phyloP scores from a whole-genome alignment of 2,329 filamentous ascomycete species.

The Exophiala phaeomuriformis region DNA sequence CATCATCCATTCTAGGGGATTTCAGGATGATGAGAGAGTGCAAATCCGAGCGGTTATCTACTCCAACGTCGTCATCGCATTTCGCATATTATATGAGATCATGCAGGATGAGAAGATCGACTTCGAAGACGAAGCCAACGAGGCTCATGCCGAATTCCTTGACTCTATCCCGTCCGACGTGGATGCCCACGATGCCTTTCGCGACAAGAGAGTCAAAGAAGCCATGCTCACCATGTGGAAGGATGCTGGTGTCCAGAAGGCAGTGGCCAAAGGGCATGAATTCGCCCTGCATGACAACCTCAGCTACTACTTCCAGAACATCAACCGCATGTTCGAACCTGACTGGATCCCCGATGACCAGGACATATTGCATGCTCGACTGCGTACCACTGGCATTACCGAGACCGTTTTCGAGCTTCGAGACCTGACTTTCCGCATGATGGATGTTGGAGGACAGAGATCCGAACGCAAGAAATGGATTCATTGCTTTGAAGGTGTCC shows the following conservation, averaged over 20 bases:
- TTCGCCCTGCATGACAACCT: constrained; percentile 95
- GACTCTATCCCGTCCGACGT: constrained; percentile 70
- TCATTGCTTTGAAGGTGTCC: constrained; percentile 90
- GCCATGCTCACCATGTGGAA: constrained; percentile 80
- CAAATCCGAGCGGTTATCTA: constrained; percentile 96
- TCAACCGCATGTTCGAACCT: constrained; percentile 66
- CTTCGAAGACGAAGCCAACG: constrained; percentile 71
- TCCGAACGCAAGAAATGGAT: constrained; percentile 98
- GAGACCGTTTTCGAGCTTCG: constrained; percentile 91
- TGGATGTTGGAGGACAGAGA: constrained; percentile 84
- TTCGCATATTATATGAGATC: constrained; percentile 81
- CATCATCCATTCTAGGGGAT: constrained; percentile 89
- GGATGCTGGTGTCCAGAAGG: constrained; percentile 73
- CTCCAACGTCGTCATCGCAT: constrained; percentile 86
- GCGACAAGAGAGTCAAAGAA: constrained; percentile 52
- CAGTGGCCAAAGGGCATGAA: constrained; percentile 91
- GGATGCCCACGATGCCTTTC: constrained; percentile 71
- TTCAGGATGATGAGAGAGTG: constrained; percentile 79
- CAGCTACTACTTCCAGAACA: constrained; percentile 76
- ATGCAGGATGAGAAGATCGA: constrained; percentile 78
- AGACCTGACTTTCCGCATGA: constrained; percentile 92
- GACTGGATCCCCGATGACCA: constrained; percentile 87
- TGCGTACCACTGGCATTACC: constrained; percentile 91
- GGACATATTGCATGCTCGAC: constrained; percentile 80
- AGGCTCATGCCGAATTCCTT: constrained; percentile 71